Evolutionary conservation across 257 asterid genomes (phyloP).

Genomic region (Solanum pennellii): DNA sequence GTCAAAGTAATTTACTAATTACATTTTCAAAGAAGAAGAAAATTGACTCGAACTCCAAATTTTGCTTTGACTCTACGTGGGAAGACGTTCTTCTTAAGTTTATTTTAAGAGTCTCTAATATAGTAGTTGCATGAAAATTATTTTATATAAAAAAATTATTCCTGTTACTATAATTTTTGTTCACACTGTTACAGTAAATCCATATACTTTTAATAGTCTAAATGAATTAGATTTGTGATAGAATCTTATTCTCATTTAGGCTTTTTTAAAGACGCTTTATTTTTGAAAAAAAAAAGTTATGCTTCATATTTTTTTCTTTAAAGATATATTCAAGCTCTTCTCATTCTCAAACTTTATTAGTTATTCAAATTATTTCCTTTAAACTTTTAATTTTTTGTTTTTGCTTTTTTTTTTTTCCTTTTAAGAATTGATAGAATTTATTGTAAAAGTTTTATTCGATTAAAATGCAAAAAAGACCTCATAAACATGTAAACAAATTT

Average conservation of each 20-base stretch:
- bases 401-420: background rate
- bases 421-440: background rate
- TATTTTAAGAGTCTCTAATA: background rate
- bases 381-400: too few species aligned
- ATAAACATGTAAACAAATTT: background rate
- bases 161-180: background rate
- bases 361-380: too few species aligned
- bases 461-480: background rate
- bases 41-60: background rate
- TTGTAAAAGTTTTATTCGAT: background rate
- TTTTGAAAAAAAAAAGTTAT: too few species aligned
- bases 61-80: background rate
- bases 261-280: too few species aligned
- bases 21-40: background rate
- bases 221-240: background rate
- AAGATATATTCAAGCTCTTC: background rate
- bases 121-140: background rate
- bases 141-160: background rate
- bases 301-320: background rate
- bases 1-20: background rate
- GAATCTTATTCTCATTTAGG: too few species aligned
- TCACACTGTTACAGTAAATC: background rate
- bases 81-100: background rate
- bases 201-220: background rate
- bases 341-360: background rate